A percentile compares a stretch with the other conserved stretches of the same genome.
phyloP scores from a whole-genome alignment of 2,329 filamentous ascomycete species.

The Apiospora marii region DNA sequence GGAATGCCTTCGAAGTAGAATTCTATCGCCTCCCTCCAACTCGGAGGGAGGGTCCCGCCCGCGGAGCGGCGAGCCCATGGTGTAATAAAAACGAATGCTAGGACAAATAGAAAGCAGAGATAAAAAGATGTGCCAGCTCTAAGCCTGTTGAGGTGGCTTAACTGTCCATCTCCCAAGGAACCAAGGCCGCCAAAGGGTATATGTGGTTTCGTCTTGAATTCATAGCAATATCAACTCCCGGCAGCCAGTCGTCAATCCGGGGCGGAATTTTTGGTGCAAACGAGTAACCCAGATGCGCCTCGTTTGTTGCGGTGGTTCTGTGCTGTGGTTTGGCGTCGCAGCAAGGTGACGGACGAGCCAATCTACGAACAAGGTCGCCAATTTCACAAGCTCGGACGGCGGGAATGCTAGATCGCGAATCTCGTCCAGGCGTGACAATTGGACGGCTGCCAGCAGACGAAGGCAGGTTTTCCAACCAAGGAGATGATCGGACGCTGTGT shows the following conservation, averaged over 20 bases:
- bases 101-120: constrained; percentile 1
- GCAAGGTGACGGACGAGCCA: constrained; percentile 33
- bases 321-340: constrained; percentile 20
- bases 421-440: constrained; percentile 28
- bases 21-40: constrained; percentile 31
- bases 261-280: constrained; percentile 12
- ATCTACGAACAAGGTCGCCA: constrained; percentile 38
- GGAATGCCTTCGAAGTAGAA: constrained; percentile 33
- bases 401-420: constrained; percentile 32
- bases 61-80: constrained; percentile 42
- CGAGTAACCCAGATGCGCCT: constrained; percentile 15
- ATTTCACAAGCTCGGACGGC: constrained; percentile 34
- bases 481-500: constrained; percentile 31
- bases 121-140: background rate
- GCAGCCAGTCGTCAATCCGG: constrained; percentile 1
- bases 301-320: constrained; percentile 22
- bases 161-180: constrained; percentile 19
- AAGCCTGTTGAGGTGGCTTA: constrained; percentile 9
- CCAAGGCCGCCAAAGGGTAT: constrained; percentile 4
- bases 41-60: constrained; percentile 34
- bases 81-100: constrained; percentile 26
- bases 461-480: background rate
- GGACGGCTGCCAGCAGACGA: constrained; percentile 19
- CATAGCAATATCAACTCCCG: constrained; percentile 7
- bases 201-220: constrained; percentile 21